Base-by-base conservation (phyloP, 2,329 filamentous ascomycete genomes). In the Monosporascus sp. region DNA sequence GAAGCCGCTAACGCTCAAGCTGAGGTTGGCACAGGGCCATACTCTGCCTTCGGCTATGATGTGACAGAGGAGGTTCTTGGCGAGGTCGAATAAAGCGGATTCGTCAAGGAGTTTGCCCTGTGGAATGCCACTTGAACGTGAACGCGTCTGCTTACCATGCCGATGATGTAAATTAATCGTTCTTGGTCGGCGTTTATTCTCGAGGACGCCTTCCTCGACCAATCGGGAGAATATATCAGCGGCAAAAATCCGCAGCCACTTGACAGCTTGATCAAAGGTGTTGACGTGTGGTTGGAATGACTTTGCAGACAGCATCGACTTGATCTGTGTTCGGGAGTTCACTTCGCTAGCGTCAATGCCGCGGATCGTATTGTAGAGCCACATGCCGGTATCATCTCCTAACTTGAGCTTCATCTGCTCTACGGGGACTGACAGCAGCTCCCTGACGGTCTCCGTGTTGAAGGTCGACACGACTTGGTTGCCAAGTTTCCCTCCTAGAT, bases 291-390 rank as follows among this genome's bases (percentile, higher is more conserved):
- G 94, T 25, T 89, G 81, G 65, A 99, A 99, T 0, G 91, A 95
- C 68, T 99, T 99, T 20, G 94, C 92, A 1, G 91, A 97, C 15
- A 97, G 77, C 92, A 99, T 97, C 17, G 89, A 94, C 69, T 97
- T 97, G 74, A 97, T 96, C 64, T 94, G 89, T 1, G 91, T 96
- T 49, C 93, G 80, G 27, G 90, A 82, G 64, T 90, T 97, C 59
- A 99, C 90, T 69, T 97, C 92, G 62, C 88, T 94, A 48, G 77
- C 75, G 68, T 99, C 94, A 55, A 92, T 83, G 1, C 94, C 94
- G 11, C 94, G 84, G 50, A 97, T 86, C 11, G 86, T 88, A 51
- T 87, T 84, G 71, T 96, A 87, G 11, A 97, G 76, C 91, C 92
- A 97, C 3, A 79, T 76, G 1, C 90, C 93, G 0, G 88, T 94